These are phyloP conservation scores for Lepidium aucheri DNA, from an alignment of 345 rosid species.

Conservation along the genomic window DNA sequence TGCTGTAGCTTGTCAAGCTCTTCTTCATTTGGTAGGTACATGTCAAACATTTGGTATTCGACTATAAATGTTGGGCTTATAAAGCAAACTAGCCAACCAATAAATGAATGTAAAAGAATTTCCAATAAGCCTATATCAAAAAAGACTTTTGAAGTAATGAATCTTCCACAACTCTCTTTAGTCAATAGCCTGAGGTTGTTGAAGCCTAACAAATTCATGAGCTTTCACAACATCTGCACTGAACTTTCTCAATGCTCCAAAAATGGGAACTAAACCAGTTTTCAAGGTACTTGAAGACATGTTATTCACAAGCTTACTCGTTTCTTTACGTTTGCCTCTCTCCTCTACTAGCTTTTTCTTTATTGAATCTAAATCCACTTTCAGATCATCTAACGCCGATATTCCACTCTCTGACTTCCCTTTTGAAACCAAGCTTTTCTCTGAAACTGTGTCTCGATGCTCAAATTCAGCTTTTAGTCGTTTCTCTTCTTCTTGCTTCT, in stretches of 20 bases:
- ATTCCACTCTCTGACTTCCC: constrained; percentile 51
- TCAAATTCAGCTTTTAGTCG: constrained; percentile 52
- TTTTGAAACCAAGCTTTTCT: constrained; percentile 47
- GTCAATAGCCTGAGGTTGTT: constrained; percentile 11
- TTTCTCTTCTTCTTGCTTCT: constrained; percentile 71
- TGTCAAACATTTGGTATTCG: not conserved
- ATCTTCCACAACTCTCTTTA: constrained; percentile 7
- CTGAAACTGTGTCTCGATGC: constrained; percentile 18
- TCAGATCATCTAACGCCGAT: constrained; percentile 72
- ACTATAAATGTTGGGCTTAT: not conserved
- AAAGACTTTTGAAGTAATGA: not conserved
- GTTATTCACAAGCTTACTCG: constrained; percentile 48
- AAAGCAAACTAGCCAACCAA: constrained; percentile 5
- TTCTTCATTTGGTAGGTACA: not conserved
- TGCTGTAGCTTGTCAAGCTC: not conserved
- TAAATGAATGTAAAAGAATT: constrained; percentile 4
- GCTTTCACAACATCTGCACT: constrained; percentile 62
- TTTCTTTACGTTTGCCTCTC: constrained; percentile 61
- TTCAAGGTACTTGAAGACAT: constrained; percentile 70
- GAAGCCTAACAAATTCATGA: constrained; percentile 63
- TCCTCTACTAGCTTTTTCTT: constrained; percentile 65
- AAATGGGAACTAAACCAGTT: constrained; percentile 76
- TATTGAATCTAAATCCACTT: constrained; percentile 84
- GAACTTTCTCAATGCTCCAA: constrained; percentile 65
- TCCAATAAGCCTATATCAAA: not conserved